These are phyloP conservation scores for Asparagopsis taxiformis DNA, from an alignment of 31 red algal species.

Conservation along the genomic window DNA sequence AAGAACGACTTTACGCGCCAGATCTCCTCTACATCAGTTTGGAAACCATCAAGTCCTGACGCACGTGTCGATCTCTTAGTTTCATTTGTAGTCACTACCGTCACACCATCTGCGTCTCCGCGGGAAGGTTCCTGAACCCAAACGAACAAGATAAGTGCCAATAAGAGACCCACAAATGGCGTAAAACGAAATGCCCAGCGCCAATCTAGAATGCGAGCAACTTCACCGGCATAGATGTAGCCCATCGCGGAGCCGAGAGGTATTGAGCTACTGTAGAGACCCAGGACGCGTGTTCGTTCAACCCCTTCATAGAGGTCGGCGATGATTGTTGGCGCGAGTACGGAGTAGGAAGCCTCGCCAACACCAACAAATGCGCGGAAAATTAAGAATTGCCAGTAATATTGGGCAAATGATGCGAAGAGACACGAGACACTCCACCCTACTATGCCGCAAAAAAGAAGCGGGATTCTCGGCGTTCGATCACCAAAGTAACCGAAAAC, in stretches of 20 bases:
- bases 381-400: conserved; percentile 70
- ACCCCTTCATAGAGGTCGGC: conserved; percentile 77
- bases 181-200: conserved; percentile 88
- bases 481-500: conserved; percentile 88
- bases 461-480: conserved; percentile 53
- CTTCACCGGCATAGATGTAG: conserved; percentile 82
- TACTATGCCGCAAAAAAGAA: conserved; percentile 68
- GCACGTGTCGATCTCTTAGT: conserved; percentile 12
- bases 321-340: conserved; percentile 82
- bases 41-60: conserved; percentile 40
- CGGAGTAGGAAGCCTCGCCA: conserved; percentile 85
- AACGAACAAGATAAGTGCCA: conserved; percentile 48
- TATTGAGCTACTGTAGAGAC: conserved; percentile 56
- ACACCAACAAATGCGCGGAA: conserved; percentile 86
- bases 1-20: conserved; percentile 61
- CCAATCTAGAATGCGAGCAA: conserved; percentile 70
- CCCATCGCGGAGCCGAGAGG: conserved; percentile 78
- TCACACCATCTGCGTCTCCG: conserved; percentile 63
- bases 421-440: conserved; percentile 61
- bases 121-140: conserved; percentile 60
- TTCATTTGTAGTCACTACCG: conserved; percentile 13
- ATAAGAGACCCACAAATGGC: conserved; percentile 54
- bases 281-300: conserved; percentile 76
- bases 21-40: conserved; percentile 50
- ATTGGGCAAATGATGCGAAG: conserved; percentile 54